phyloP scores from a whole-genome alignment of 441 rosid species.

The Manihot esculenta region DNA sequence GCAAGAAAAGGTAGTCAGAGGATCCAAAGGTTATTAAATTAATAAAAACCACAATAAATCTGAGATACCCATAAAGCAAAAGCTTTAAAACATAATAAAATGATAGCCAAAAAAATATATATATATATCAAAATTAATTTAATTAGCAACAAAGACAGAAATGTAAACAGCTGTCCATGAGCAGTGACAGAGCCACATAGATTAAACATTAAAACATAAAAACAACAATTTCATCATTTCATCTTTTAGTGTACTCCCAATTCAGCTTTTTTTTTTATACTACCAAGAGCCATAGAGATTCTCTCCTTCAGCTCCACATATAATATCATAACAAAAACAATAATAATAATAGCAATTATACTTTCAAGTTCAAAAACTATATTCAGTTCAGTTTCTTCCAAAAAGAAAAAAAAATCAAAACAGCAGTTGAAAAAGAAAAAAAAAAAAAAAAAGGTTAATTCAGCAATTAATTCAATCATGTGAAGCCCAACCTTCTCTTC shows the following conservation, averaged over 20 bases:
- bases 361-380: slow-evolving; percentile 15
- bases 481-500: not conserved
- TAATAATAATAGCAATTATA: not conserved
- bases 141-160: not conserved
- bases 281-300: slow-evolving; percentile 43
- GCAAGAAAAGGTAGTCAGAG: slow-evolving; percentile 18
- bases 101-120: not conserved
- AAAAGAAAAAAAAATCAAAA: not conserved
- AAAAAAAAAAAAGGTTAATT: not conserved
- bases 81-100: not conserved
- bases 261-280: slow-evolving; percentile 12
- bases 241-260: slow-evolving; percentile 19
- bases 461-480: slow-evolving; percentile 30
- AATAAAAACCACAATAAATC: not conserved
- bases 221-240: slow-evolving; percentile 4
- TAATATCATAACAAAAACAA: slow-evolving; percentile 4
- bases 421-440: not conserved
- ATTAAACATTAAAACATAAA: slow-evolving; percentile 5
- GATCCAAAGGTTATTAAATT: not conserved
- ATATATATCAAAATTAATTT: not conserved
- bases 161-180: slow-evolving; percentile 26
- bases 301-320: slow-evolving; percentile 35
- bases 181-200: not conserved
- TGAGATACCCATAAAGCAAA: slow-evolving; percentile 7
- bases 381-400: slow-evolving; percentile 29